Evolutionary conservation across 2,329 filamentous ascomycete genomes (phyloP), one percentile per base, ranked within the genome.

Genomic region (Fusarium succisae): DNA sequence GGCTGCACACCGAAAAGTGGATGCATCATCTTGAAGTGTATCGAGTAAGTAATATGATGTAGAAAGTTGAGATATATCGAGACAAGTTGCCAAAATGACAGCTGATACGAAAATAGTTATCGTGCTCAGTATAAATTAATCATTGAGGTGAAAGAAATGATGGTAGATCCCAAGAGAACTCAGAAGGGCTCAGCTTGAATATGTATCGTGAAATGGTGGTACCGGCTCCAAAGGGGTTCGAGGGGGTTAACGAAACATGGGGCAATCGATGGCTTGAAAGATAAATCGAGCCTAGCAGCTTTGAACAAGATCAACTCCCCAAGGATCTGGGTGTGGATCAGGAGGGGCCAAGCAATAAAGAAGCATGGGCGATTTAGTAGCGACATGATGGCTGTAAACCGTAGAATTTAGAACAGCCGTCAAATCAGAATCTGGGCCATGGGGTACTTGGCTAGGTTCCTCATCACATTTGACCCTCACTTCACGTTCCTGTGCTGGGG

Each of bases 241-340:
- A 81, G 80, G 79, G 80, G 79, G 77, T 73, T 73, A 77, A 76
- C 77, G 76, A 79, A 79, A 79, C 80, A 78, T 78, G 75, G 77
- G 77, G 76, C 77, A 77, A 76, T 78, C 77, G 79, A 79, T 77
- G 80, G 81, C 74, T 78, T 77, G 75, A 79, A 81, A 80, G 79
- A 81, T 80, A 80, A 82, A 82, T 80, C 80, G 79, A 81, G 79
- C 75, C 77, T 79, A 79, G 78, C 68, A 77, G 76, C 72, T 71
- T 41, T 75, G 41, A 75, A 76, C 80, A 77, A 81, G 80, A 81
- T 80, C 80, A 80, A 79, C 80, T 78, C 74, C 68, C 78, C 80
- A 81, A 78, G 80, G 81, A 82, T 81, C 79, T 82, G 57, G 59
- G 75, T 77, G 82, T 83, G 82, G 82, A 77, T 75, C 81, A 67